Evolutionary conservation across 148 eudicot genomes (phyloP), one percentile per base, ranked within the genome.

Genomic region (Chenopodium suecicum): DNA sequence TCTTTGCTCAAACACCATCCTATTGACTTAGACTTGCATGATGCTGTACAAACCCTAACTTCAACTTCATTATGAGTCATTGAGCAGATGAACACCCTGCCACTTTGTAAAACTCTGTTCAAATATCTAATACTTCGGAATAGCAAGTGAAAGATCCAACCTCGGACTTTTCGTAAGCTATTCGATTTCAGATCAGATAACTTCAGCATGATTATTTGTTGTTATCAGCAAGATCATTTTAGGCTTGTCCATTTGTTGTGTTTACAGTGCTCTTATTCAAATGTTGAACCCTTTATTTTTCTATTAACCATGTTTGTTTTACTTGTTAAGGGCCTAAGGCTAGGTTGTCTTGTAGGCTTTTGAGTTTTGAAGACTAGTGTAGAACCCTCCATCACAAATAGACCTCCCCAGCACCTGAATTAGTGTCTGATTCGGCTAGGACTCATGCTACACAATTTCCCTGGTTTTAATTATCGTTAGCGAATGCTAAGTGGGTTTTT

Each of bases 331-430:
- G 44, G 44, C 44, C 6, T 41, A 6, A 41, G 7, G 44, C 44
- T 41, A 41, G 7, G 41, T 20, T 32, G 31, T 34, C 62, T 70
- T 54, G 23, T 74, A 25, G 66, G 62, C 62, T 79, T 71, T 71
- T 13, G 68, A 79, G 70, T 79, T 58, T 71, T 13, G 75, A 79
- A 79, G 54, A 20, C 71, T n/a, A 56, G 27, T 19, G 52, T 5
- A 68, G 23, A 31, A 14, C n/a, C 52, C 44, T 32, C 74, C 46
- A 37, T 27, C 80, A 23, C 31, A 22, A 47, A n/a, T 66, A 27
- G 37, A 67, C 46, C 56, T 17, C 22, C 69, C 34, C 52, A 54
- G 52, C 46, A 70, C 50, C 54, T 54, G 37, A 70, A 37, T 34
- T 69, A 34, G 29, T 29, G 16, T 31, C 16, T 31, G 65, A 44